Evolutionary conservation across 768 basidiomycete genomes (phyloP), one percentile per base, ranked within the genome.

Genomic region (Sutorius australiensis): DNA sequence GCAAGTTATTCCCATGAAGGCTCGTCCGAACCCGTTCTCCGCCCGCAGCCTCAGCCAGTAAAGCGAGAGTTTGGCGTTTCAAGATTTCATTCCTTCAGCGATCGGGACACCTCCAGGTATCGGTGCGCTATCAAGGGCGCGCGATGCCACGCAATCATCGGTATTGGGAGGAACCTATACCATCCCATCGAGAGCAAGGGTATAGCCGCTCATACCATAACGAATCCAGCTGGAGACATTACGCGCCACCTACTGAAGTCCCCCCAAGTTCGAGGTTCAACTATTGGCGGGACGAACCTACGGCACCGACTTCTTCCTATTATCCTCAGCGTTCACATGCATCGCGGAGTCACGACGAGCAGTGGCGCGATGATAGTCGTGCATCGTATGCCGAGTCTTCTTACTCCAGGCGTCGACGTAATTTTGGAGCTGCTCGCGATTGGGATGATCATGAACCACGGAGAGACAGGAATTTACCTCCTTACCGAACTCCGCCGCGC

Each of bases 241-340:
- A 58, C 28, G 7, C 52, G 28, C 58, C 56, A 19, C 37, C 55
- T 10, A 32, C 40, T 8, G 58, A 48, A 13, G 0, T 31, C 46
- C 17, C 5, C 32, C 38, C 40, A 34, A 45, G 55, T 10, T 47
- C 51, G 24, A 42, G 48, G 14, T 63, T 60, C 51, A 56, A 67
- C 34, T 61, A 67, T n/a, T 63, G 66, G 66, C 50, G 54, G 12
- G 65, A 65, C n/a, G 55, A 60, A 24, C 2, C 40, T 38, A 12
- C 24, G 12, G 14, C 14, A 3, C 43, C 48, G 12, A 43, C 32
- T 39, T 50, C 52, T 14, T 50, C 52, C 16, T 27, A 48, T 45
- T 17, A 41, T 21, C 45, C 59, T 43, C 51, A 38, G 40, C 54
- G 33, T 27, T 27, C 59, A 17, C 43, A 59, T 37, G 30, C 27